Percentiles rank a stretch among this genome's conserved stretches.
phyloP scores from a whole-genome alignment of 805 yeast genomes.

The Metschnikowia anglica region DNA sequence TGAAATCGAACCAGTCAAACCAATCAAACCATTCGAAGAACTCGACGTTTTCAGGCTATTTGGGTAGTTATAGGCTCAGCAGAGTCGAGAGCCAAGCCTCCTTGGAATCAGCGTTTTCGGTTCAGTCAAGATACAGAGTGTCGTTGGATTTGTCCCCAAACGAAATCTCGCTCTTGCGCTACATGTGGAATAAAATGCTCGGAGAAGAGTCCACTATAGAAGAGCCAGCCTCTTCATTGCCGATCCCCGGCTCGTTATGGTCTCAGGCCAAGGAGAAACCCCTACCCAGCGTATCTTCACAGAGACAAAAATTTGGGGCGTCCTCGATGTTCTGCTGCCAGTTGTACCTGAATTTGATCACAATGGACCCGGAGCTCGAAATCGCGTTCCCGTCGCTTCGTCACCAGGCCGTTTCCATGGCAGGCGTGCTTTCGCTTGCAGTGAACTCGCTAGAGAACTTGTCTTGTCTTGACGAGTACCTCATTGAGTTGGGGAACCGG shows the following conservation, averaged over 20 bases:
- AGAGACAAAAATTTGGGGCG: conserved; percentile 24
- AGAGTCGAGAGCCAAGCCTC: conserved; percentile 26
- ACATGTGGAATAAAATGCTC: conserved; percentile 42
- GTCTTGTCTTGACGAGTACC: conserved; percentile 53
- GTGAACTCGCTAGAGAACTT: conserved; percentile 63
- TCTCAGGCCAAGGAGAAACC: conserved; percentile 12
- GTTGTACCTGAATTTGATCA: conserved; percentile 66
- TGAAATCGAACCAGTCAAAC: neutral
- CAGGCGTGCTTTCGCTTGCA: conserved; percentile 72
- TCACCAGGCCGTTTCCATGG: conserved; percentile 79
- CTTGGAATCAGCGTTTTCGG: conserved; percentile 23
- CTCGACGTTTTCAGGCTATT: conserved; percentile 6
- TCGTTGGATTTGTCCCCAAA: conserved; percentile 19
- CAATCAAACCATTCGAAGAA: neutral
- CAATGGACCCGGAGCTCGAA: conserved; percentile 61
- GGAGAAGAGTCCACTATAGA: conserved; percentile 33
- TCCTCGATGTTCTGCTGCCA: conserved; percentile 69
- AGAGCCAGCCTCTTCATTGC: conserved; percentile 12
- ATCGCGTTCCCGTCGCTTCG: conserved; percentile 68
- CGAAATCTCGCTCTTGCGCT: conserved; percentile 47
- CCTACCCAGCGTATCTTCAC: conserved; percentile 12
- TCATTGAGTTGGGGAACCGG: conserved; percentile 65
- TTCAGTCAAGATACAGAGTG: conserved; percentile 21
- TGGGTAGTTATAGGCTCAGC: conserved; percentile 26
- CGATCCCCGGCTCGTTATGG: conserved; percentile 20